Base-by-base conservation (phyloP, 805 yeast species). In the Naumovozyma baii region DNA sequence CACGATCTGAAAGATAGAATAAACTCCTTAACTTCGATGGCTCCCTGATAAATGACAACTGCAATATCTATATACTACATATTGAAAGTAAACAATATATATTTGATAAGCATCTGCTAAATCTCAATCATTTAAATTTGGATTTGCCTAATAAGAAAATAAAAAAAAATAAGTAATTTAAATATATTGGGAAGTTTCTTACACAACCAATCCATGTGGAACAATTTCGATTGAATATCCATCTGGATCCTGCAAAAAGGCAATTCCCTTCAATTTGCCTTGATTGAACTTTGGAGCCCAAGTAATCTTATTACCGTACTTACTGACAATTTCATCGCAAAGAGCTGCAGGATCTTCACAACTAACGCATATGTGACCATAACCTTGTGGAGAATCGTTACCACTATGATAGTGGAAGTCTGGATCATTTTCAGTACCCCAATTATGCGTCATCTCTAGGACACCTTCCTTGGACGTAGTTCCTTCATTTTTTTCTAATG, bases 371-470 rank as follows among this genome's bases (percentile, higher is more conserved):
- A 84, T 73, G 64, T 90, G 96, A 32, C 92, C 94, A 56, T 73
- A 92, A 12, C 97, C 97, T 55, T 76, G 80, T 18, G 81, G 80
- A 33, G 76, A 69, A 14, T 76, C 76, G 61, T 87, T 86, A 43
- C 95, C 95, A 46, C 75, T 78, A 63, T 87, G 94, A 62, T 90
- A 92, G 38, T 70, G 64, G 65, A 86, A 84, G 3, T 72, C 69
- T 14, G 72, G 70, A 45, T 90, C 95, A 16, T 65, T 54, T 59
- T 92, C 98, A 17, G 96, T 85, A 17, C 97, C 98, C 80, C 86
- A 90, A 67, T 92, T 92, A 66, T 86, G 90, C 35, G 97, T 90
- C 57, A 92, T 70, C 64, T 92, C 98, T 40, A 92, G 61, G 10
- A 92, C 63, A 16, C 90, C 80, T 58, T 84, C 86, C 44, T 78